phyloP scores from a whole-genome alignment of 306 rosid genomes.

The Rosa multiflora region DNA sequence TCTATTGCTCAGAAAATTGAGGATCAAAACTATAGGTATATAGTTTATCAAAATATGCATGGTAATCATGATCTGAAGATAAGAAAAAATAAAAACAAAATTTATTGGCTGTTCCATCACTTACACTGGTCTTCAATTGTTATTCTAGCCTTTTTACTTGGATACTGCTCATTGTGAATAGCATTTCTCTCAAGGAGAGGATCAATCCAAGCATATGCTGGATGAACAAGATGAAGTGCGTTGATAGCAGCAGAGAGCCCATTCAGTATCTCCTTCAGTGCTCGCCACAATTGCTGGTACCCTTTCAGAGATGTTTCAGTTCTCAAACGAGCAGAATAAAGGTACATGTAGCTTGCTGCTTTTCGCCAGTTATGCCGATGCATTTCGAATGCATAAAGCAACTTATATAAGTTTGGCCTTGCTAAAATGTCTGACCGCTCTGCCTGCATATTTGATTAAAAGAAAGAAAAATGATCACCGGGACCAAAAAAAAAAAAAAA shows the following conservation, averaged over 20 bases:
- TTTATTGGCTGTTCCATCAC: conserved; percentile 27
- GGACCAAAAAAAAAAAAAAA: conserved; percentile 11
- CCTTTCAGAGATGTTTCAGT: conserved; percentile 60
- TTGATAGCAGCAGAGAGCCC: conserved; percentile 86
- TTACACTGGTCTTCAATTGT: conserved; percentile 59
- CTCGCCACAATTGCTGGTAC: conserved; percentile 47
- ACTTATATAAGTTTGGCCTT: conserved; percentile 86
- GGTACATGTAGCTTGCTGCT: conserved; percentile 81
- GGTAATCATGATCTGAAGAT: conserved; percentile 16
- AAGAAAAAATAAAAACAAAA: conserved; percentile 8
- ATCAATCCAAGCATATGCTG: conserved; percentile 86
- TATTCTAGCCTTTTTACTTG: conserved; percentile 71
- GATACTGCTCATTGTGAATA: conserved; percentile 53
- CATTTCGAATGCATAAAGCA: conserved; percentile 90
- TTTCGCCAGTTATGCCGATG: conserved; percentile 87
- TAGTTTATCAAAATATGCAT: conserved; percentile 9
- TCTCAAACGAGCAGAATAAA: conserved; percentile 77
- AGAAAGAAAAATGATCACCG: conserved; percentile 17
- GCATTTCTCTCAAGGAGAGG: conserved; percentile 50
- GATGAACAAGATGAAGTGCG: conserved; percentile 86
- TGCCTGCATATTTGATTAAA: conserved; percentile 50
- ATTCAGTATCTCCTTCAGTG: conserved; percentile 75
- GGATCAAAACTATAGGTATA: neutral
- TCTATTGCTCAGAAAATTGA: neutral
- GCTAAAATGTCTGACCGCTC: conserved; percentile 84